Evolutionary conservation across 1,139 yeast genomes (phyloP).

Genomic region (Blastobotrys indianensis): DNA sequence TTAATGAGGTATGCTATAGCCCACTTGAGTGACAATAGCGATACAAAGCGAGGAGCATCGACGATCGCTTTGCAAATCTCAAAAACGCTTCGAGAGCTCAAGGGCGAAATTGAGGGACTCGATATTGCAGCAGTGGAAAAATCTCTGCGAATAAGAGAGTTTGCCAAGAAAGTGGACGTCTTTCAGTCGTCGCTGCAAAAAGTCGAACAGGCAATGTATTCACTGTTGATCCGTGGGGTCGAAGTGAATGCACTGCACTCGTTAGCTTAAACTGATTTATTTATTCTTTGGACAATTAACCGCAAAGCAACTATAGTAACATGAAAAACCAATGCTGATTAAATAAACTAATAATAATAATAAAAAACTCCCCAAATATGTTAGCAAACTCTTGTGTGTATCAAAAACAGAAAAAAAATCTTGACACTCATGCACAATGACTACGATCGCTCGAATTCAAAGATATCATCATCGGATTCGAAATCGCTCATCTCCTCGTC

Average conservation of each 20-base stretch:
- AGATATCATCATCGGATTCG: slow-evolving; percentile 16
- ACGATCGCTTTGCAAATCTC: slow-evolving; percentile 16
- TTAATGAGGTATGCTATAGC: slow-evolving; percentile 38
- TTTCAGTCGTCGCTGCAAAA: slow-evolving; percentile 22
- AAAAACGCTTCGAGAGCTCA: slow-evolving; percentile 15
- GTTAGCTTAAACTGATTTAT: too few relatives aligned
- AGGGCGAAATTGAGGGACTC: slow-evolving; percentile 8
- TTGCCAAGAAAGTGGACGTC: slow-evolving; percentile 20
- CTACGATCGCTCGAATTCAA: too few relatives aligned
- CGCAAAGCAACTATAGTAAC: neutral
- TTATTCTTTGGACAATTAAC: too few relatives aligned
- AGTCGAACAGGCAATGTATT: slow-evolving; percentile 23
- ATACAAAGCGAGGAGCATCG: slow-evolving; percentile 12
- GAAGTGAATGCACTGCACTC: slow-evolving; percentile 1
- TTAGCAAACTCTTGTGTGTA: neutral
- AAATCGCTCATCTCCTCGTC: slow-evolving; percentile 6
- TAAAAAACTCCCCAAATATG: neutral
- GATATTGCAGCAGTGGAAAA: slow-evolving; percentile 6
- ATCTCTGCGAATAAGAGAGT: slow-evolving; percentile 15
- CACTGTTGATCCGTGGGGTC: slow-evolving; percentile 12
- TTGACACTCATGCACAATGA: too few relatives aligned
- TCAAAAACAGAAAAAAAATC: slow-evolving; percentile 22
- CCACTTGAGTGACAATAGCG: slow-evolving; percentile 13
- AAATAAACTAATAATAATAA: neutral
- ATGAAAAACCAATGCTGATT: neutral